Conservation (phyloP, 2,329 filamentous ascomycete species). For the Nemania serpens region DNA sequence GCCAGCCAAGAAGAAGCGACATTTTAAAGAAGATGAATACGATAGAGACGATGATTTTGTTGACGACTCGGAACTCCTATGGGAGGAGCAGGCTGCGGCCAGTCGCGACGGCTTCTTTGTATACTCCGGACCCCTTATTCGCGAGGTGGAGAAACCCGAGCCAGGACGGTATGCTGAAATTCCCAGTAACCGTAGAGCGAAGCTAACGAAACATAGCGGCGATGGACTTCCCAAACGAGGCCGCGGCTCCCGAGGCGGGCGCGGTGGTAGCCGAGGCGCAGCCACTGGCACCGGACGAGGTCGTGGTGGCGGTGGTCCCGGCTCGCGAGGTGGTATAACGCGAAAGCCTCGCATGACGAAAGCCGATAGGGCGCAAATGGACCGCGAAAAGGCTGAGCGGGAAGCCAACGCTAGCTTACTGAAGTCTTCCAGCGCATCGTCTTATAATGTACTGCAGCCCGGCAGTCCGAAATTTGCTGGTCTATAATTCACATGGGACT, state of each 20-base stretch:
- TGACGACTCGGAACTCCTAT: slow-evolving; percentile 91
- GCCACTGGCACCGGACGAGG: slow-evolving; percentile 57
- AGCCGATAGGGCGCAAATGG: slow-evolving; percentile 78
- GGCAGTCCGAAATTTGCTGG: slow-evolving; percentile 43
- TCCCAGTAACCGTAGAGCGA: slow-evolving; percentile 8
- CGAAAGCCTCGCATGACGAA: slow-evolving; percentile 87
- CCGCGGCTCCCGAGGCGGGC: slow-evolving; percentile 55
- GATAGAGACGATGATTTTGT: slow-evolving; percentile 84
- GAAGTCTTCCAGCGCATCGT: slow-evolving; percentile 36
- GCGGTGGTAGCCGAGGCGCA: slow-evolving; percentile 62
- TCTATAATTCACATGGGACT: slow-evolving; percentile 30
- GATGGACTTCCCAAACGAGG: slow-evolving; percentile 75
- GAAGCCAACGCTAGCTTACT: slow-evolving; percentile 51
- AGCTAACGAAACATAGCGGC: slow-evolving; percentile 57
- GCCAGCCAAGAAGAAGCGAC: slow-evolving; percentile 76
- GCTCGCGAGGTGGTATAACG: slow-evolving; percentile 69
- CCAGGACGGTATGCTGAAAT: slow-evolving; percentile 52
- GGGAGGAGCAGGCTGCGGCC: slow-evolving; percentile 93
- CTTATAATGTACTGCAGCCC: slow-evolving; percentile 41
- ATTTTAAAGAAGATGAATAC: slow-evolving; percentile 81
- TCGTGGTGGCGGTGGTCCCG: slow-evolving; percentile 38
- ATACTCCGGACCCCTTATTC: slow-evolving; percentile 88
- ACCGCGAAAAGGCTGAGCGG: slow-evolving; percentile 78
- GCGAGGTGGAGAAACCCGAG: slow-evolving; percentile 78
- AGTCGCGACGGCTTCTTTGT: slow-evolving; percentile 98